Conservation (phyloP, 2,329 filamentous ascomycete species). For the Fusarium xyrophilum region DNA sequence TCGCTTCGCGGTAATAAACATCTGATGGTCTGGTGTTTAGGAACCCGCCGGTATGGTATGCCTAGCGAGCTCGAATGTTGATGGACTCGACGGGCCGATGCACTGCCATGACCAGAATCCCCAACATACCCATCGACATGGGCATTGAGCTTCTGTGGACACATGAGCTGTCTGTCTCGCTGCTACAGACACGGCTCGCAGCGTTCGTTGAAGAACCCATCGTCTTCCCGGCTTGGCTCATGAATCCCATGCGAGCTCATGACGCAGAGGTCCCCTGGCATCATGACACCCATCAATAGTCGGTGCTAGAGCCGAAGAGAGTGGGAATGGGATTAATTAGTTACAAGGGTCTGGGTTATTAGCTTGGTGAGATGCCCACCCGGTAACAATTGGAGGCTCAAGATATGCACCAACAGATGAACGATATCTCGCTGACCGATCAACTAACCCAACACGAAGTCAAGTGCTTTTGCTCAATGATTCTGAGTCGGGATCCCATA, state of each 20-base stretch:
- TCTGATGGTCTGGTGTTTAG: constrained; percentile 27
- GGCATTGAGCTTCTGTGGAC: constrained; percentile 3
- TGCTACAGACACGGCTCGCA: constrained; percentile 13
- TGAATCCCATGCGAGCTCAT: constrained; percentile 19
- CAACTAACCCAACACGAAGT: constrained; percentile 13
- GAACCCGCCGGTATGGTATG: constrained; percentile 17
- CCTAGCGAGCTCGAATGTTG: constrained; percentile 29
- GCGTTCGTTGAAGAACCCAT: constrained; percentile 21
- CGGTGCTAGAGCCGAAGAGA: not conserved
- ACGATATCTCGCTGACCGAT: not conserved
- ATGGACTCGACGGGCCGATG: constrained; percentile 35
- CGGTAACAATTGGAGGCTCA: constrained; percentile 15
- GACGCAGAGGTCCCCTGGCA: constrained; percentile 25
- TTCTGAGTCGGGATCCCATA: not conserved
- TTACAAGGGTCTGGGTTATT: constrained; percentile 24
- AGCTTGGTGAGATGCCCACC: constrained; percentile 5
- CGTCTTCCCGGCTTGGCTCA: constrained; percentile 27
- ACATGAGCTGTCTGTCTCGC: constrained; percentile 15
- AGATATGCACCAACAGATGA: not conserved
- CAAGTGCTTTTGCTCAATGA: constrained; percentile 11
- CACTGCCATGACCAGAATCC: constrained; percentile 11
- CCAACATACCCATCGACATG: not conserved
- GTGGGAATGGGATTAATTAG: constrained; percentile 21
- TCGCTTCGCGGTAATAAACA: constrained; percentile 13
- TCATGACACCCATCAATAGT: constrained; percentile 27